Conservation (phyloP, 352 stramenopile genomes). For the Phytophthora pinifolia region DNA sequence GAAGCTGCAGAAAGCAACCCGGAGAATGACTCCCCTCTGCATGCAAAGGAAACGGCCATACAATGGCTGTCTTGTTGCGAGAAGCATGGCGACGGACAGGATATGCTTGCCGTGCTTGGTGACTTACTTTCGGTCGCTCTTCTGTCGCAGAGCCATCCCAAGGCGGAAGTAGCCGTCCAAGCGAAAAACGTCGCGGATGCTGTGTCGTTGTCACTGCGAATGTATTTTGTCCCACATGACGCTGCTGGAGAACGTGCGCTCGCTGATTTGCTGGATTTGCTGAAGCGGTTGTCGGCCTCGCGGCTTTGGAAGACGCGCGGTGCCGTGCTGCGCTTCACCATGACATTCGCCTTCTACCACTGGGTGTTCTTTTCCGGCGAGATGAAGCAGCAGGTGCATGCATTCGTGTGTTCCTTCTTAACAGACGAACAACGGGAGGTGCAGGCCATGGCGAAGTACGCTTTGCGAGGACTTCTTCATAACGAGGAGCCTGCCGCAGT, state of each 20-base stretch:
- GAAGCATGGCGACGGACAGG: constrained; percentile 43
- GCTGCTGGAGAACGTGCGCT: constrained; percentile 12
- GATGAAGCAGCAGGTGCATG: constrained; percentile 49
- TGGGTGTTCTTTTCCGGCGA: constrained; percentile 49
- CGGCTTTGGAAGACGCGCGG: constrained; percentile 68
- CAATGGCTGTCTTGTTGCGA: constrained; percentile 62
- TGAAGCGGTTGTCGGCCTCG: constrained; percentile 46
- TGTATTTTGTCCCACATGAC: constrained; percentile 36
- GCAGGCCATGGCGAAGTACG: constrained; percentile 80
- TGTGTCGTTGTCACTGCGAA: constrained; percentile 54
- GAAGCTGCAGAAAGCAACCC: constrained; percentile 10
- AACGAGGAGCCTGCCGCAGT: constrained; percentile 46
- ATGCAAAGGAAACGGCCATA: constrained; percentile 70
- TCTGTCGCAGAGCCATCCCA: constrained; percentile 63
- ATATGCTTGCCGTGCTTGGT: constrained; percentile 48
- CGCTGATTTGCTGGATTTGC: constrained; percentile 35
- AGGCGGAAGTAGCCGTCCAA: constrained; percentile 66
- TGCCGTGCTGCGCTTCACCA: constrained; percentile 71
- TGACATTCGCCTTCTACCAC: constrained; percentile 77
- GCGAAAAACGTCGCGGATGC: constrained; percentile 62
- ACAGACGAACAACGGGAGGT: constrained; percentile 76
- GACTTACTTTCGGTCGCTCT: constrained; percentile 66
- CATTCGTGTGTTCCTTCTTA: constrained; percentile 54
- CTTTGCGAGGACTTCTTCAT: constrained; percentile 64
- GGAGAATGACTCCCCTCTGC: constrained; percentile 29